These are phyloP conservation scores for Fomitopsis pinicola DNA, from an alignment of 1,284 basidiomycete species.

Conservation along the genomic window DNA sequence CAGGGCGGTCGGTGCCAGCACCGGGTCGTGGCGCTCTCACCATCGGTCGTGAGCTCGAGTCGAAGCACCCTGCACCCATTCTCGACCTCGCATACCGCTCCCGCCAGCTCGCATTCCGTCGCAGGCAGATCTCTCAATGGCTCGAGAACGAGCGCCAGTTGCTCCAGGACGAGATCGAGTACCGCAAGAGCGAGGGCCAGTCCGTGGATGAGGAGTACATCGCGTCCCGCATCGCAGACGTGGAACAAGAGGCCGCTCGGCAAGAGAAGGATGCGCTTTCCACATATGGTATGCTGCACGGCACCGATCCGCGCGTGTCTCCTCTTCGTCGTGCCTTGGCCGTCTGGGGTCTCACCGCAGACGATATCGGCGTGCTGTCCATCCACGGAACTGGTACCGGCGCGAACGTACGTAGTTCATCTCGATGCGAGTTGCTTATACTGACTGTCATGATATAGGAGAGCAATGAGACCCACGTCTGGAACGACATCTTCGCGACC, in stretches of 20 bases:
- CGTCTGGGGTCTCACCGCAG: constrained; percentile 91
- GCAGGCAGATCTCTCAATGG: constrained; percentile 92
- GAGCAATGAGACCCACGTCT: constrained; percentile 96
- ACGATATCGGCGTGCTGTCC: constrained; percentile 87
- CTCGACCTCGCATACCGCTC: constrained; percentile 85
- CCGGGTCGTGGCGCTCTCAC: constrained; percentile 89
- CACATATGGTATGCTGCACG: constrained; percentile 94
- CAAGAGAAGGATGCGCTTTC: constrained; percentile 90
- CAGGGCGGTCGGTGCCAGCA: constrained; percentile 91
- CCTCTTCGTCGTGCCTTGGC: constrained; percentile 94
- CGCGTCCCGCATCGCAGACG: constrained; percentile 68
- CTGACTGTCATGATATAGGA: constrained; percentile 44
- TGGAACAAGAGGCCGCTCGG: constrained; percentile 84
- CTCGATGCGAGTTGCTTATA: neutral
- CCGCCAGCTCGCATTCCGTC: constrained; percentile 90
- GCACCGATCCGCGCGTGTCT: constrained; percentile 77
- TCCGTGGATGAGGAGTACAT: constrained; percentile 66
- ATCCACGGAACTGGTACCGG: constrained; percentile 96
- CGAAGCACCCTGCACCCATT: constrained; percentile 70
- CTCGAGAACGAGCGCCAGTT: constrained; percentile 82
- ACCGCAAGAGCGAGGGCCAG: constrained; percentile 53
- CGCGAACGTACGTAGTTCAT: constrained; percentile 64
- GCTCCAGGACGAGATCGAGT: constrained; percentile 74
- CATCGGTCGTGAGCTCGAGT: constrained; percentile 78
- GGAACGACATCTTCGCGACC: constrained; percentile 90